A percentile compares a stretch with the other conserved stretches of the same genome.
phyloP scores from a whole-genome alignment of 2,329 filamentous ascomycete genomes.

The Penicillium sp. region DNA sequence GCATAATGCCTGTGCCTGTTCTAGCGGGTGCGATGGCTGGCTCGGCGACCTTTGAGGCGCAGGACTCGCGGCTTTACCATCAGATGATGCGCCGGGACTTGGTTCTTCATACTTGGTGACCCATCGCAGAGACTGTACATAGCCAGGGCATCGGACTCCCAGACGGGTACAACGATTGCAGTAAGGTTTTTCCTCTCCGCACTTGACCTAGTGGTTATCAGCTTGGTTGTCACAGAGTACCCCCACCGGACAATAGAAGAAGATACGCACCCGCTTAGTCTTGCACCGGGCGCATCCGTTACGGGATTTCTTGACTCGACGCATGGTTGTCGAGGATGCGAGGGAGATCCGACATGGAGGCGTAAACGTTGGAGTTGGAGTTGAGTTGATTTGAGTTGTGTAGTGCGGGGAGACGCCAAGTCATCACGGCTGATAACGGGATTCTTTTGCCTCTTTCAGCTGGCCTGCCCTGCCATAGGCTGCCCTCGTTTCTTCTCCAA shows the following conservation, averaged over 20 bases:
- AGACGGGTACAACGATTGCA: conserved; percentile 44
- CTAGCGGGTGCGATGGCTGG: conserved; percentile 7
- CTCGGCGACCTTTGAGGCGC: conserved; percentile 15
- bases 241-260: neutral
- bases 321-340: conserved; percentile 30
- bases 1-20: conserved; percentile 6
- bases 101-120: conserved; percentile 38
- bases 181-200: conserved; percentile 44
- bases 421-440: conserved; percentile 15
- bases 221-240: neutral
- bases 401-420: conserved; percentile 23
- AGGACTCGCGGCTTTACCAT: conserved; percentile 16
- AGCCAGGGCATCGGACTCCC: conserved; percentile 43
- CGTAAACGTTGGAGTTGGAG: conserved; percentile 9
- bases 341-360: conserved; percentile 4
- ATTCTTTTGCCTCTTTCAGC: conserved; percentile 21
- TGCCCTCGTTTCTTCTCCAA: too few relatives aligned
- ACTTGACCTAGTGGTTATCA: conserved; percentile 39
- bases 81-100: conserved; percentile 21
- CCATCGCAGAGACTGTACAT: conserved; percentile 43
- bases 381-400: too few relatives aligned
- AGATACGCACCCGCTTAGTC: conserved; percentile 41
- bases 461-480: too few relatives aligned
- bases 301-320: conserved; percentile 47
- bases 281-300: conserved; percentile 48